A percentile compares a stretch with the other conserved stretches of the same genome.
Evolutionary conservation across 352 stramenopile species (phyloP).

Genomic region (Peronospora destructor): DNA sequence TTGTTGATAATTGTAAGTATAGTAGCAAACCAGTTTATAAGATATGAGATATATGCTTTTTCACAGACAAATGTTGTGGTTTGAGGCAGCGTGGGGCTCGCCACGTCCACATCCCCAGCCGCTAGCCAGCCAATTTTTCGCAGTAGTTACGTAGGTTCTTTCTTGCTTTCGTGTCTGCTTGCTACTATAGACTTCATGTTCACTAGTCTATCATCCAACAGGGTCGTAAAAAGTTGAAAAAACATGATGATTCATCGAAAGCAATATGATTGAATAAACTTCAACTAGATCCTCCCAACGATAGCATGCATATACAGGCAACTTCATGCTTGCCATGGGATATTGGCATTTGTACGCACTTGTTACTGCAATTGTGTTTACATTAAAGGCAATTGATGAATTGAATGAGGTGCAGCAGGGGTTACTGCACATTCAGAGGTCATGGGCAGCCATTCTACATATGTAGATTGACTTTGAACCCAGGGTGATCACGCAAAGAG

Average conservation of each 20-base stretch:
- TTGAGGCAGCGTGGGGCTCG: slow-evolving; percentile 10
- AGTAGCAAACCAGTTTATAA: slow-evolving; percentile 5
- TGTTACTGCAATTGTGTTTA: too few relatives aligned
- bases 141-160: slow-evolving; percentile 26
- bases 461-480: too few relatives aligned
- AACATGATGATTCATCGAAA: slow-evolving; percentile 1
- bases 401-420: too few relatives aligned
- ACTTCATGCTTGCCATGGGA: too few relatives aligned
- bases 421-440: too few relatives aligned
- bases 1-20: not conserved
- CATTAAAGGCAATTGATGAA: too few relatives aligned
- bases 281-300: slow-evolving; percentile 1
- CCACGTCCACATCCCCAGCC: slow-evolving; percentile 30
- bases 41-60: slow-evolving; percentile 9
- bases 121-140: slow-evolving; percentile 37
- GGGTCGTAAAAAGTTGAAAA: too few relatives aligned
- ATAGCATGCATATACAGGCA: too few relatives aligned
- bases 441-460: too few relatives aligned
- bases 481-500: too few relatives aligned
- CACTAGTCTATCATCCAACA: too few relatives aligned
- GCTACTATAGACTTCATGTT: slow-evolving; percentile 1
- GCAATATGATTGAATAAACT: slow-evolving; percentile 10
- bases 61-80: not conserved
- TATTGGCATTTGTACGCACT: too few relatives aligned
- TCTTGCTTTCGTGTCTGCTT: slow-evolving; percentile 14